Conservation (phyloP, 371 early-diverging fungal species). For the Circinella umbellata region DNA sequence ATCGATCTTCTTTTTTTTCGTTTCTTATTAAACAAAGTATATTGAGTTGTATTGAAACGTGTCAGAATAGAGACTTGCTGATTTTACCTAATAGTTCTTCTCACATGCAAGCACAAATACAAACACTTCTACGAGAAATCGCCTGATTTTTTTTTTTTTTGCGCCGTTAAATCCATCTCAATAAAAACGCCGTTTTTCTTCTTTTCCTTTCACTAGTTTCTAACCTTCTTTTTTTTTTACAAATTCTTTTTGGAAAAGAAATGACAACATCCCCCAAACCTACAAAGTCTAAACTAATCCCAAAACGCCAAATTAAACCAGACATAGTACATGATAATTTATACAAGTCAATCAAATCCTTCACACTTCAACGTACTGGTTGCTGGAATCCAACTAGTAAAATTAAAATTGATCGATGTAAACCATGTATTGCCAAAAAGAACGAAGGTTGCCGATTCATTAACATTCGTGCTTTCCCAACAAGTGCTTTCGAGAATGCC, state of each 20-base stretch:
- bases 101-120: too few species aligned
- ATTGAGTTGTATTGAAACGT: too few species aligned
- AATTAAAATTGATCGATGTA: slow-evolving; percentile 10
- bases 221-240: neutral
- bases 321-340: neutral
- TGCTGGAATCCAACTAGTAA: neutral
- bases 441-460: slow-evolving; percentile 22
- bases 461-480: slow-evolving; percentile 13
- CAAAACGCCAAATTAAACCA: neutral
- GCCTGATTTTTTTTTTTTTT: neutral
- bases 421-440: slow-evolving; percentile 17
- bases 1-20: too few species aligned
- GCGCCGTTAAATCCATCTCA: neutral
- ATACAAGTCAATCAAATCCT: neutral
- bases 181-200: neutral
- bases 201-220: neutral
- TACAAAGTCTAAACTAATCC: neutral
- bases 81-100: too few species aligned
- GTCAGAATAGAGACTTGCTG: too few species aligned
- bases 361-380: neutral
- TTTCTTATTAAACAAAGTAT: too few species aligned
- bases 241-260: too few species aligned
- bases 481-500: neutral
- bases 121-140: neutral
- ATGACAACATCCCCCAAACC: neutral